Conservation (phyloP, 2,329 filamentous ascomycete genomes). For the Alternaria novae-zelandiae region DNA sequence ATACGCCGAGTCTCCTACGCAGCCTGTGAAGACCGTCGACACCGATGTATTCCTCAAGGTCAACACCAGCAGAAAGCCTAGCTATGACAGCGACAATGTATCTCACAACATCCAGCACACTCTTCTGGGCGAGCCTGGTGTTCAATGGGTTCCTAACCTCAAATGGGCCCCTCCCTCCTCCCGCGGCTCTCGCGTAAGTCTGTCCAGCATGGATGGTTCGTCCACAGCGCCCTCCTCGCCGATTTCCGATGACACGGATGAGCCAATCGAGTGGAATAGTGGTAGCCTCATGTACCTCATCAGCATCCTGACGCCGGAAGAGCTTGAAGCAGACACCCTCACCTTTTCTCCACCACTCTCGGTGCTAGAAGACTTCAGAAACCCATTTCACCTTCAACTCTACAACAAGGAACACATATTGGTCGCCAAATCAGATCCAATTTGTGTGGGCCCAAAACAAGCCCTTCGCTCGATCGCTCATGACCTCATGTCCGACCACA, state of each 20-base stretch:
- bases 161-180: background rate
- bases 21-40: background rate
- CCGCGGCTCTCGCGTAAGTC: background rate
- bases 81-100: background rate
- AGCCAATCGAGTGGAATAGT: conserved; percentile 21
- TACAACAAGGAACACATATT: conserved; percentile 7
- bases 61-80: background rate
- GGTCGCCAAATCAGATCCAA: conserved; percentile 12
- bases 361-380: conserved; percentile 1
- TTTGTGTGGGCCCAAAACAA: background rate
- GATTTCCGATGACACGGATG: background rate
- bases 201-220: background rate
- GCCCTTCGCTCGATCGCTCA: conserved; percentile 20
- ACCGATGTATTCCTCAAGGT: background rate
- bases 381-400: conserved; percentile 20
- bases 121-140: background rate
- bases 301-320: conserved; percentile 17
- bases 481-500: conserved; percentile 3
- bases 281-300: conserved; percentile 27
- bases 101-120: background rate
- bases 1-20: background rate
- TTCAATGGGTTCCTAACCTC: conserved; percentile 15
- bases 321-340: conserved; percentile 8
- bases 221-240: conserved; percentile 4
- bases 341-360: conserved; percentile 22